phyloP scores from a whole-genome alignment of 1,284 basidiomycete genomes.

The Bjerkandera adusta region DNA sequence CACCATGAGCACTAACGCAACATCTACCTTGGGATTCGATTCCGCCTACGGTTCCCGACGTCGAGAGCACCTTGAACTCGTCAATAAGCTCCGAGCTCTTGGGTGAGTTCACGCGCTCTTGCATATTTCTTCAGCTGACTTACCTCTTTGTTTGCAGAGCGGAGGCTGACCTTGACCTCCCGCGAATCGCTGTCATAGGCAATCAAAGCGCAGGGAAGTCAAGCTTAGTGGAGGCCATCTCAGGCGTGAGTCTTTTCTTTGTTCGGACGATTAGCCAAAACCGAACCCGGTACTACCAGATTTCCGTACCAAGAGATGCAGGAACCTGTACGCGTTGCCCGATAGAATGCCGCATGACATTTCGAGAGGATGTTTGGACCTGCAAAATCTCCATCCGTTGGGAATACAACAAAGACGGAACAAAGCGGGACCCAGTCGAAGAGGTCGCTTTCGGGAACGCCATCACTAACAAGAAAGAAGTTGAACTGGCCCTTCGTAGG shows the following conservation, averaged over 20 bases:
- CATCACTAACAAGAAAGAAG: constrained; percentile 33
- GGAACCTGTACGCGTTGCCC: constrained; percentile 46
- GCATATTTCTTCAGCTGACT: background rate
- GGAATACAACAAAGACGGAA: constrained; percentile 22
- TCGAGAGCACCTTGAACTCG: constrained; percentile 11
- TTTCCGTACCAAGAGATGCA: constrained; percentile 4
- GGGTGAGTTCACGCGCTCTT: constrained; percentile 9
- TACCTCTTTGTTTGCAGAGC: constrained; percentile 37
- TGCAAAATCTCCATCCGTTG: constrained; percentile 56
- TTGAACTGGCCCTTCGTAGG: constrained; percentile 40
- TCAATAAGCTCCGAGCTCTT: constrained; percentile 15
- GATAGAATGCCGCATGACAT: constrained; percentile 61
- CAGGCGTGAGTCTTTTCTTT: constrained; percentile 62
- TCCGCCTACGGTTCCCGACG: constrained; percentile 13
- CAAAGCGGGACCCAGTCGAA: constrained; percentile 22
- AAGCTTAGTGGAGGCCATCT: constrained; percentile 72
- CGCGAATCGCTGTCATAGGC: constrained; percentile 54
- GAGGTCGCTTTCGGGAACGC: constrained; percentile 36
- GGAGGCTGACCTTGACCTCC: constrained; percentile 65
- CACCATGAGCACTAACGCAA: too few species aligned
- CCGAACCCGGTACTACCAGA: constrained; percentile 30
- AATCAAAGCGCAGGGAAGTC: constrained; percentile 65
- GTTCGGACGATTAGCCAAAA: constrained; percentile 58
- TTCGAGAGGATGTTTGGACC: constrained; percentile 47
- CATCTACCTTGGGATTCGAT: constrained; percentile 1